Conservation (phyloP, 2,329 filamentous ascomycete genomes). For the Beauveria medogensis region DNA sequence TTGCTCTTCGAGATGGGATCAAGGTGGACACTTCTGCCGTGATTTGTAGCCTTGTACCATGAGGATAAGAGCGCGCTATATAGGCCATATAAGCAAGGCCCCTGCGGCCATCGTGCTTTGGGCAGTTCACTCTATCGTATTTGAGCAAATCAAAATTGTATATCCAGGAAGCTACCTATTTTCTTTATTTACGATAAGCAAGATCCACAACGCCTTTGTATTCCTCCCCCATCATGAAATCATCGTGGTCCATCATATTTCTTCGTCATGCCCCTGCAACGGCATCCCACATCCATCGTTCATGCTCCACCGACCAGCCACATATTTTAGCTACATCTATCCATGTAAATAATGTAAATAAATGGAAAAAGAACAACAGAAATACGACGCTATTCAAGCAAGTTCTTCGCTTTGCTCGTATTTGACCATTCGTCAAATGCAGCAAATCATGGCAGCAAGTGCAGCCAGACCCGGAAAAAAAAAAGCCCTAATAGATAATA, state of each 20-base stretch:
- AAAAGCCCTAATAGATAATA: background rate
- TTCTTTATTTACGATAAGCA: background rate
- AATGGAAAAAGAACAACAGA: background rate
- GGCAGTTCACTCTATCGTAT: background rate
- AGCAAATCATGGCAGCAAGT: background rate
- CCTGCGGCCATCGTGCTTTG: background rate
- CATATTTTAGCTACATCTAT: constrained; percentile 1
- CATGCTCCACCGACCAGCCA: constrained; percentile 2
- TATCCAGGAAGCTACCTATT: background rate
- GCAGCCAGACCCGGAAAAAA: too few relatives aligned
- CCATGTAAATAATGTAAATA: constrained; percentile 1
- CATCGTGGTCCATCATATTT: constrained; percentile 2
- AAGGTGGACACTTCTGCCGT: background rate
- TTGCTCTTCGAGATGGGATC: background rate
- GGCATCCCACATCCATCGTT: background rate
- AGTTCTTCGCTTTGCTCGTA: background rate
- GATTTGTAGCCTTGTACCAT: background rate
- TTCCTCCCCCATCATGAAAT: background rate
- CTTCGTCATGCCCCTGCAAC: background rate
- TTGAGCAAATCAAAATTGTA: background rate
- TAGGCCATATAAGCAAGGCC: background rate
- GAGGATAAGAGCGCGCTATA: background rate
- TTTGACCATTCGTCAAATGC: background rate
- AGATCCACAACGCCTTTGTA: background rate
- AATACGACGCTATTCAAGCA: background rate